Base-by-base conservation (phyloP, 352 stramenopile genomes). In the Globisporangium nodosum region DNA sequence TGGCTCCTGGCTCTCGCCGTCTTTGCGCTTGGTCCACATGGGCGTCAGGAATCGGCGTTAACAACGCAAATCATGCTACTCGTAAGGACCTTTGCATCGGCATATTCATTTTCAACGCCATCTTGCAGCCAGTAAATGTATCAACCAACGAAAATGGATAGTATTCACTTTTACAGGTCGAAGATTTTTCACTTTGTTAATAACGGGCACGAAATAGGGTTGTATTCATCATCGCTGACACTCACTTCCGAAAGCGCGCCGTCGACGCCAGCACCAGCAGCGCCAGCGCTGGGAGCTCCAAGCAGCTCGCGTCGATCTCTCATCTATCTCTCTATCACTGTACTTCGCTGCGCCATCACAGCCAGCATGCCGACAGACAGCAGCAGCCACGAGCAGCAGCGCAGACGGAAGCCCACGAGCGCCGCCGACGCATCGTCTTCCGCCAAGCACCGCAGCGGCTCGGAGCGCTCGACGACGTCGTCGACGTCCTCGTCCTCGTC, bases 401-500 rank as follows among this genome's bases (percentile, higher is more conserved):
- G 45, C 9, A 31, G 24, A 13, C 45, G 45, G n/a, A 49, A 49
- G 45, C 45, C 45, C 45, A 24, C 18, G 45, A 21, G n/a, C 12
- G 24, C 12, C n/a, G 45, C 7, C 45, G 45, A 49, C 9, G 45
- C 43, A n/a, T 9, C 33, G 33, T 39, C 33, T 9, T 18, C 37
- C 37, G 37, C 37, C 37, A 49, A 49, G 20, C 18, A 31, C 45
- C 45, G 45, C 9, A 49, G 45, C 45, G 45, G 45, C 45, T 49
- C 45, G 21, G 45, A 49, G 45, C 45, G 45, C n/a, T 49, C 45
- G n/a, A 49, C 45, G 45, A 31, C 50, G 18, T 45, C 31, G n/a
- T 55, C 49, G 15, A 45, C 49, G 49, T 54, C 50, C 7, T 43
- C 50, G 5, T 33, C n/a, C 15, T 31, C 49, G 37, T 24, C 27